Evolutionary conservation across 164 flowering plant species (phyloP).

Genomic region (Dillenia turbinata): DNA sequence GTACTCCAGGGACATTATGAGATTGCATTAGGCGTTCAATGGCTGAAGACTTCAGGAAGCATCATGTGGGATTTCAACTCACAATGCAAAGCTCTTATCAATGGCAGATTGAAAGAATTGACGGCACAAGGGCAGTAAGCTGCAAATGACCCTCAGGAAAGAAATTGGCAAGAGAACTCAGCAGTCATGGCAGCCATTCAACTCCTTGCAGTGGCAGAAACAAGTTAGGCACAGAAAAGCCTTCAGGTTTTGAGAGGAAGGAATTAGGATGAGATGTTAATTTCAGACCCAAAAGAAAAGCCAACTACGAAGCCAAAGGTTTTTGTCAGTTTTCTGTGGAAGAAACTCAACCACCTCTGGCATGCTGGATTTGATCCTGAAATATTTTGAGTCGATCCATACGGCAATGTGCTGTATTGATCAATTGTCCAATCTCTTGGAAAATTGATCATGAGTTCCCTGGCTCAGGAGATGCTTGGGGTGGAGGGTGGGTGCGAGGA

Average conservation of each 20-base stretch:
- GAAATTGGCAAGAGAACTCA: too few relatives aligned
- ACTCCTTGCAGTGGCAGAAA: too few relatives aligned
- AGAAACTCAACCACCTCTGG: constrained; percentile 90
- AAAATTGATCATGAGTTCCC: constrained; percentile 96
- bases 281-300: constrained; percentile 58
- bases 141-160: too few relatives aligned
- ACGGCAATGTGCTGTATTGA: constrained; percentile 81
- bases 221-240: background rate
- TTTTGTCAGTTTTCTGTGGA: constrained; percentile 71
- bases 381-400: constrained; percentile 72
- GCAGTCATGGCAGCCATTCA: too few relatives aligned
- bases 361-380: constrained; percentile 98
- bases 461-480: constrained; percentile 75
- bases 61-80: too few relatives aligned
- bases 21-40: too few relatives aligned
- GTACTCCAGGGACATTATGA: too few relatives aligned
- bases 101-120: too few relatives aligned
- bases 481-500: too few relatives aligned
- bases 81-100: too few relatives aligned
- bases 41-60: too few relatives aligned
- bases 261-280: constrained; percentile 61
- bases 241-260: constrained; percentile 46
- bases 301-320: constrained; percentile 58
- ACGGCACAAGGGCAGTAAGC: too few relatives aligned
- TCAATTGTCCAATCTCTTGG: constrained; percentile 96